Conservation (phyloP, 257 asterid species). For the Orobanche coerulescens region DNA sequence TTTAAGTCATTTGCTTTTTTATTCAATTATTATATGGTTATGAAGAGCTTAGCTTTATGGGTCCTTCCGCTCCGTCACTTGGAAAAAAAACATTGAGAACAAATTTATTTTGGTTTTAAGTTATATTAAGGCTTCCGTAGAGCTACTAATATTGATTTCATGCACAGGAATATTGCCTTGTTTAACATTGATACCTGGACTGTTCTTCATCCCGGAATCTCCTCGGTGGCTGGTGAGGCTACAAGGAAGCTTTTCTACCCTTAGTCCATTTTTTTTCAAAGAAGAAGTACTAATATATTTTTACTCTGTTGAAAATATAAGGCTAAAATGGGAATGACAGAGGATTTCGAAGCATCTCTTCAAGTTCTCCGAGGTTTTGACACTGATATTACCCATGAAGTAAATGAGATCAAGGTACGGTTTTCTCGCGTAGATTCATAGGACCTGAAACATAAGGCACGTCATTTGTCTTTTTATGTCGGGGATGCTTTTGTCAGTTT, state of each 20-base stretch:
- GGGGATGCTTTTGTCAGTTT: no score
- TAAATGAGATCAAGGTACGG: slow-evolving; percentile 69
- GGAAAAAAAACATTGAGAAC: no score
- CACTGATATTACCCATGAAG: slow-evolving; percentile 77
- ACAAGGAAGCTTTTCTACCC: not conserved
- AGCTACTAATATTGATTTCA: slow-evolving; percentile 8
- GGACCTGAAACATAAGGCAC: no score
- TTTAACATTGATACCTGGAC: slow-evolving; percentile 46
- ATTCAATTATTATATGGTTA: not conserved
- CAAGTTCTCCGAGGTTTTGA: slow-evolving; percentile 96
- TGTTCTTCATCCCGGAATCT: slow-evolving; percentile 66
- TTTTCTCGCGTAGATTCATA: no score
- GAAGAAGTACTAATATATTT: slow-evolving; percentile 19
- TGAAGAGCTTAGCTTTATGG: not conserved
- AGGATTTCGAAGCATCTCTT: slow-evolving; percentile 86
- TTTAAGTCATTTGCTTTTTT: no score
- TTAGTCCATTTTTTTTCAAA: not conserved
- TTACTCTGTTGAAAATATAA: slow-evolving; percentile 26
- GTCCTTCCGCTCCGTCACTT: no score
- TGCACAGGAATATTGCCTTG: slow-evolving; percentile 47
- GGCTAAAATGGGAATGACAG: slow-evolving; percentile 97
- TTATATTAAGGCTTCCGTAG: not conserved
- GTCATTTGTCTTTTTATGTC: no score
- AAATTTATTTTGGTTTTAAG: not conserved
- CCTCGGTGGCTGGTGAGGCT: slow-evolving; percentile 98